Percentiles rank a stretch among this genome's conserved stretches.
Evolutionary conservation across 768 basidiomycete species (phyloP).

Genomic region (Chalciporus pseudorubinellus): DNA sequence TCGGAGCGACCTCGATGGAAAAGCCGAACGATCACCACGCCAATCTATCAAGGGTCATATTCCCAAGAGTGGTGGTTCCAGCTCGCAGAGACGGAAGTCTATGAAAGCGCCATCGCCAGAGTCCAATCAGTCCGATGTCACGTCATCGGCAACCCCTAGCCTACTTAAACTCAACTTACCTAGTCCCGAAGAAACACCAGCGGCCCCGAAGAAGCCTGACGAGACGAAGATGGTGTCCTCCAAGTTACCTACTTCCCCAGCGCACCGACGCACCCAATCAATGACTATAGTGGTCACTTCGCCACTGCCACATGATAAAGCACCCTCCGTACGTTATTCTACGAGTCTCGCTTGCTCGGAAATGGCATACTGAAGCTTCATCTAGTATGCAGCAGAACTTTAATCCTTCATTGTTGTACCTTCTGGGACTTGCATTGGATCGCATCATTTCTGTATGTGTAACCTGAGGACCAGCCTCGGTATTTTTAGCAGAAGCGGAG

Average conservation of each 20-base stretch:
- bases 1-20: background rate
- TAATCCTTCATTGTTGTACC: conserved; percentile 8
- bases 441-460: background rate
- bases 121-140: background rate
- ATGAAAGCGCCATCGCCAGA: conserved; percentile 4
- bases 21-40: background rate
- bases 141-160: conserved; percentile 1
- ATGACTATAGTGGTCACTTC: conserved; percentile 28
- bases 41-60: background rate
- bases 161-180: background rate
- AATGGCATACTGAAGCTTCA: background rate
- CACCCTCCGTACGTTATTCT: conserved; percentile 14
- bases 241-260: conserved; percentile 9
- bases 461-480: too few species aligned
- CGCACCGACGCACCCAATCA: conserved; percentile 28
- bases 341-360: too few species aligned
- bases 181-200: background rate
- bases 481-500: background rate
- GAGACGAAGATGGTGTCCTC: background rate
- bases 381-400: conserved; percentile 27
- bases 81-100: conserved; percentile 6
- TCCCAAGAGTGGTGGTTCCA: conserved; percentile 2
- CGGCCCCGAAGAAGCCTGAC: background rate
- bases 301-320: conserved; percentile 9
- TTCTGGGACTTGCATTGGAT: background rate